Conservation (phyloP, 2,329 filamentous ascomycete genomes). For the Mycosphaerella arachidis region DNA sequence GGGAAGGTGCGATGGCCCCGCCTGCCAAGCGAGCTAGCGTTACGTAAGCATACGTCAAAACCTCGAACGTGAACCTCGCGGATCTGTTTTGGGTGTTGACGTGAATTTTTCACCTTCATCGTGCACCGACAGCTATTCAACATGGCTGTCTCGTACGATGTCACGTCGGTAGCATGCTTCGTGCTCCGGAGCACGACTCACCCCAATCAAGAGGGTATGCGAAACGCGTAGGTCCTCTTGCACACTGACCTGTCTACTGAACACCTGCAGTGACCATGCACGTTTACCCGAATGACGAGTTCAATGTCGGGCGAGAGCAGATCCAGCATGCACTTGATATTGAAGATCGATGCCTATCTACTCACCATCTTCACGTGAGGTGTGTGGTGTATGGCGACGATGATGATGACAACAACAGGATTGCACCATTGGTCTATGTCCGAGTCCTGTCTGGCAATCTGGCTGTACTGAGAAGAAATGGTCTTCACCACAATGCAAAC, state of each 20-base stretch:
- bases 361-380: slow-evolving; percentile 44
- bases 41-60: not conserved
- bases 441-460: slow-evolving; percentile 45
- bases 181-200: slow-evolving; percentile 10
- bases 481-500: slow-evolving; percentile 14
- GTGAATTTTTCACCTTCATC: not conserved
- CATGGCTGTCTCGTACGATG: slow-evolving; percentile 12
- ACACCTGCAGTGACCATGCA: not conserved
- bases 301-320: slow-evolving; percentile 30
- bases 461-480: slow-evolving; percentile 34
- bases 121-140: slow-evolving; percentile 13
- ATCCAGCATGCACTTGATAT: slow-evolving; percentile 23
- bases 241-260: not conserved
- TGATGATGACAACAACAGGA: slow-evolving; percentile 23
- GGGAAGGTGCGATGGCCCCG: not conserved
- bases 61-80: slow-evolving; percentile 1
- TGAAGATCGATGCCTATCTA: slow-evolving; percentile 39
- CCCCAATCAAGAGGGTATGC: slow-evolving; percentile 7
- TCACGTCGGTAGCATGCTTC: slow-evolving; percentile 7
- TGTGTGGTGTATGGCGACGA: slow-evolving; percentile 44
- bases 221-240: not conserved
- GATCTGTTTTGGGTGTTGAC: not conserved
- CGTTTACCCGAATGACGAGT: slow-evolving; percentile 18
- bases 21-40: not conserved
- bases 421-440: slow-evolving; percentile 46